Percentiles rank a stretch among this genome's conserved stretches.
Evolutionary conservation across 2,329 filamentous ascomycete genomes (phyloP).

Genomic region (Fusarium xyrophilum): DNA sequence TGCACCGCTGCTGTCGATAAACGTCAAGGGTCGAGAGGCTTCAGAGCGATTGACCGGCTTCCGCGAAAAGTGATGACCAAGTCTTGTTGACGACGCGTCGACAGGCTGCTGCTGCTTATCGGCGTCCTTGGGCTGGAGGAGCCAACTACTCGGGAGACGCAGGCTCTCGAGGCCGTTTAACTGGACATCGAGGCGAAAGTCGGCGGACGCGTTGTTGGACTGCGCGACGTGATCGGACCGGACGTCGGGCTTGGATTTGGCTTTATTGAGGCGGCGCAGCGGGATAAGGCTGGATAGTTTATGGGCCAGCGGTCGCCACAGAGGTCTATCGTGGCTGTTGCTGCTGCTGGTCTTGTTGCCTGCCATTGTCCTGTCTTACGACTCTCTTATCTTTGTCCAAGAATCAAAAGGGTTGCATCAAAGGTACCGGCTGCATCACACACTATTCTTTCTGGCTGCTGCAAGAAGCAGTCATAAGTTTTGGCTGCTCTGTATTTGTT

Average conservation of each 20-base stretch:
- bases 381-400: not conserved
- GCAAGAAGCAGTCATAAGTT: conserved; percentile 1
- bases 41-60: not conserved
- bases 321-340: conserved; percentile 11
- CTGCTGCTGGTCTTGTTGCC: not conserved
- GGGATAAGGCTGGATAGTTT: conserved; percentile 13
- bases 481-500: not conserved
- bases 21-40: not conserved
- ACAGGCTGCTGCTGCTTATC: not conserved
- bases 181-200: conserved; percentile 19
- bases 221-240: not conserved
- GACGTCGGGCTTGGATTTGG: not conserved
- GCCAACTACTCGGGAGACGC: conserved; percentile 15
- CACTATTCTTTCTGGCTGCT: not conserved
- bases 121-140: conserved; percentile 3
- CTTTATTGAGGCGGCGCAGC: conserved; percentile 11
- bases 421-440: not conserved
- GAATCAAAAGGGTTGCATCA: not conserved
- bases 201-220: not conserved
- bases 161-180: conserved; percentile 13
- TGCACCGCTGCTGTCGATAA: not conserved
- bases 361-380: conserved; percentile 14
- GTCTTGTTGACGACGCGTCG: not conserved
- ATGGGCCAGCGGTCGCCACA: conserved; percentile 22
- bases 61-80: conserved; percentile 2